phyloP scores from a whole-genome alignment of 306 rosid genomes.

The Canavalia ensiformis region DNA sequence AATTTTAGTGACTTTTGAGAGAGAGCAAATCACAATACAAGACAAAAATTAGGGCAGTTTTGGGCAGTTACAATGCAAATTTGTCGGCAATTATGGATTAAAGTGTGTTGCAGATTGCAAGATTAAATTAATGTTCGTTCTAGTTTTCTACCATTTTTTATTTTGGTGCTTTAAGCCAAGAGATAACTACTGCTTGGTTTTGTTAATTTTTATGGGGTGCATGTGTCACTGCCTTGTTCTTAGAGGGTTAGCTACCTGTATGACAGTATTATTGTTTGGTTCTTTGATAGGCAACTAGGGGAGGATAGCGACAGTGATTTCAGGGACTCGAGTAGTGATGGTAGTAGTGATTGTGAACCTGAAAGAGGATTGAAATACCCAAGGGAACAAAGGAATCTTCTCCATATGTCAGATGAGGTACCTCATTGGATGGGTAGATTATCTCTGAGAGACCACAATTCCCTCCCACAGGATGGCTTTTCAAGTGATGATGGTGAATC shows the following conservation, averaged over 20 bases:
- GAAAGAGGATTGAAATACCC: constrained; percentile 57
- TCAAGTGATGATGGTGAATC: constrained; percentile 91
- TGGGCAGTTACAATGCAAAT: constrained; percentile 3
- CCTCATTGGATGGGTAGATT: constrained; percentile 63
- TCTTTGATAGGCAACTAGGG: constrained; percentile 68
- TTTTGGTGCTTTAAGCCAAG: constrained; percentile 3
- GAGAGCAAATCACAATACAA: constrained; percentile 21
- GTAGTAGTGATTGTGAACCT: constrained; percentile 81
- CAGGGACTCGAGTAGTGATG: constrained; percentile 91
- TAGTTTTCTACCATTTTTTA: background rate
- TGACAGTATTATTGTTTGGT: constrained; percentile 20
- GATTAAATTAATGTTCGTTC: background rate
- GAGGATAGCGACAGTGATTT: constrained; percentile 91
- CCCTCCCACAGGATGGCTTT: constrained; percentile 68
- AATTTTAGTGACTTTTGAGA: constrained; percentile 1
- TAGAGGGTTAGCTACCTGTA: constrained; percentile 4
- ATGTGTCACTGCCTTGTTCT: background rate
- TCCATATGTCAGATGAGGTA: constrained; percentile 54
- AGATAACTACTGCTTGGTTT: background rate
- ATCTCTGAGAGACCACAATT: constrained; percentile 67
- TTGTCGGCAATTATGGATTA: constrained; percentile 7
- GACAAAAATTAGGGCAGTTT: constrained; percentile 18
- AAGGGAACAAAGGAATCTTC: constrained; percentile 62
- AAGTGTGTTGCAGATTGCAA: constrained; percentile 1
- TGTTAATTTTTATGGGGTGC: background rate